Evolutionary conservation across 306 rosid species (phyloP), one percentile per base, ranked within the genome.

Genomic region (Morella rubra): DNA sequence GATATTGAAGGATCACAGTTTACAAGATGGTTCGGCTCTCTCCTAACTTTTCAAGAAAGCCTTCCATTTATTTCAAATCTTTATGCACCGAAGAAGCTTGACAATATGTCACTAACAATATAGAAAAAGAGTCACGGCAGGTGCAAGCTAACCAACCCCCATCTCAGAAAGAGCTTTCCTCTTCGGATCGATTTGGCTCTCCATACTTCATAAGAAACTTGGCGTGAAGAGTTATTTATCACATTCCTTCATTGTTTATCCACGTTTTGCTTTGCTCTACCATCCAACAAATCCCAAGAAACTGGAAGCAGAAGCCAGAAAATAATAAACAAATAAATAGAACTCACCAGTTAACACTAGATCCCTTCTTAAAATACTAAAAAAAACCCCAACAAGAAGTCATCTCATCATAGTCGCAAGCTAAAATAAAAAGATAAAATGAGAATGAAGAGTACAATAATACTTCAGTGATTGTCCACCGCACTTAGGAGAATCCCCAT

Each of bases 261-360:
- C 27, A 22, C 45, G 8, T 15, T 66, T 37, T 49, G 59, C 40
- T 66, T 37, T 49, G 59, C 24, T 27, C 79, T 74, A 89, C 86
- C 85, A 85, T 56, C 85, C 89, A 52, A 65, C 81, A 24, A 59
- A 81, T 71, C 93, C 90, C 82, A 89, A 81, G 80, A 89, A 89
- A 77, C 90, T 86, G 89, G 41, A 79, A 79, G 37, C 37, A 32
- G 37, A 32, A 32, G 37, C 3, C 50, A 45, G 62, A 71, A 13
- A 51, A 32, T 5, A 18, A 40, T 2, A n/a, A 58, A 61, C 18
- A 16, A 10, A 40, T 16, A 45, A 14, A 59, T 15, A 18, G 22
- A 66, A 50, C 47, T 24, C 40, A 5, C 12, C 13, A 7, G 46
- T 37, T 37, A 10, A 24, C 5, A 44, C 47, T 44, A 44, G 5